Evolutionary conservation across 1,139 yeast species (phyloP).

Genomic region (Diutina sp.): DNA sequence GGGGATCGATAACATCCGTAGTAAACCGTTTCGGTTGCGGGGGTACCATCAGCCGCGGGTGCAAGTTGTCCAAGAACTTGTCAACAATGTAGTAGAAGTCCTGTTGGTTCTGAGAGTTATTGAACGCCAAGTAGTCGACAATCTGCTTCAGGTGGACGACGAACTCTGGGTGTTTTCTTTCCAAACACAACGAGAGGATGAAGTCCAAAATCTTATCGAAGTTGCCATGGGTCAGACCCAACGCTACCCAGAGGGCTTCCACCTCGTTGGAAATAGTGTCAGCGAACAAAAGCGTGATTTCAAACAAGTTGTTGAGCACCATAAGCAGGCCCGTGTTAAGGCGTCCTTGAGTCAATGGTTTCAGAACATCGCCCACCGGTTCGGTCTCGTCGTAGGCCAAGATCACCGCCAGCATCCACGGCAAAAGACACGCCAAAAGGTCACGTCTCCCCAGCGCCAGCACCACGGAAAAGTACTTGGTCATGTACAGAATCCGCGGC

Average conservation of each 20-base stretch:
- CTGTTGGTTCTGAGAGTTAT: constrained; percentile 27
- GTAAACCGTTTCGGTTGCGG: constrained; percentile 18
- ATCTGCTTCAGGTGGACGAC: constrained; percentile 75
- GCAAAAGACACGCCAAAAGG: constrained; percentile 64
- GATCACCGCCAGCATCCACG: constrained; percentile 82
- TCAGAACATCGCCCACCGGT: background rate
- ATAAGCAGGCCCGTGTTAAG: constrained; percentile 46
- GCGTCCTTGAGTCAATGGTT: constrained; percentile 1
- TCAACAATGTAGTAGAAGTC: constrained; percentile 49
- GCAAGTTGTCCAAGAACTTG: constrained; percentile 51
- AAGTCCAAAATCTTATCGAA: constrained; percentile 64
- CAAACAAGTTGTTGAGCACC: constrained; percentile 76
- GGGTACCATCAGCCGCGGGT: constrained; percentile 84
- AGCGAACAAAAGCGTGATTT: constrained; percentile 69
- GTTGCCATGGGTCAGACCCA: constrained; percentile 60
- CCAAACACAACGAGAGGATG: constrained; percentile 55
- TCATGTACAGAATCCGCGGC: constrained; percentile 57
- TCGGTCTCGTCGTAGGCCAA: constrained; percentile 25
- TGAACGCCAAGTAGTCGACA: constrained; percentile 53
- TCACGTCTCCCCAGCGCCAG: constrained; percentile 50
- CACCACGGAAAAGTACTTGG: constrained; percentile 57
- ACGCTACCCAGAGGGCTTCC: constrained; percentile 89
- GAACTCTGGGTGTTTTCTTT: constrained; percentile 58
- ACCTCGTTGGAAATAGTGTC: constrained; percentile 71
- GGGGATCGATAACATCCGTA: background rate